phyloP scores from a whole-genome alignment of 2,329 filamentous ascomycete species.

The Fusarium lateritium region DNA sequence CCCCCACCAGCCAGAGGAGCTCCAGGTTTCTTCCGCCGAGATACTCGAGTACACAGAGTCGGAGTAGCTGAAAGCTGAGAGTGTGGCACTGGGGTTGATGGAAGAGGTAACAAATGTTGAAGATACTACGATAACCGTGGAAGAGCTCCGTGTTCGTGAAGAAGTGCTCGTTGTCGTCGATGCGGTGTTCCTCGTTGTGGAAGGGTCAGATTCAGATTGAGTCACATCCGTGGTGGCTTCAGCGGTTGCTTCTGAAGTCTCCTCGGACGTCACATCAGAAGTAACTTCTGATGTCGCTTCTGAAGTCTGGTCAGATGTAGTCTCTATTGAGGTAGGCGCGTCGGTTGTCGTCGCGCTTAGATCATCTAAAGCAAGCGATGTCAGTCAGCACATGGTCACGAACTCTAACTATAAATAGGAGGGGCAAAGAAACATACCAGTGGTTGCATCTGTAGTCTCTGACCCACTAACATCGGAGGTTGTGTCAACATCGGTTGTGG shows the following conservation, averaged over 20 bases:
- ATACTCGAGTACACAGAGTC: conserved; percentile 46
- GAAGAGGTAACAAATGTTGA: conserved; percentile 41
- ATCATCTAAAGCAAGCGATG: conserved; percentile 30
- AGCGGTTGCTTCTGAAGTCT: conserved; percentile 18
- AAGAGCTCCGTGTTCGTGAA: conserved; percentile 35
- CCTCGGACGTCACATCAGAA: conserved; percentile 22
- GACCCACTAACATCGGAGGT: conserved; percentile 35
- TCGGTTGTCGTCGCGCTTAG: conserved; percentile 39
- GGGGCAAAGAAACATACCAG: conserved; percentile 41
- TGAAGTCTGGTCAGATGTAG: conserved; percentile 31
- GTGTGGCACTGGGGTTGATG: conserved; percentile 23
- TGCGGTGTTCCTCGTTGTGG: conserved; percentile 23
- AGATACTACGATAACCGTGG: conserved; percentile 39
- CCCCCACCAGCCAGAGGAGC: conserved; percentile 40
- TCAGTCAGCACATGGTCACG: conserved; percentile 34
- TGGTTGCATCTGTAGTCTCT: conserved; percentile 37
- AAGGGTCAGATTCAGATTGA: conserved; percentile 19
- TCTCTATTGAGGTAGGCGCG: conserved; percentile 35
- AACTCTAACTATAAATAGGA: conserved; percentile 32
- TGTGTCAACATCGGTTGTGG: conserved; percentile 36
- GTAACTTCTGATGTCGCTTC: conserved; percentile 18
- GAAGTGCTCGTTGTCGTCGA: conserved; percentile 28
- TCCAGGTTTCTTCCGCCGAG: conserved; percentile 46
- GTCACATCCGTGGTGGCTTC: conserved; percentile 27
- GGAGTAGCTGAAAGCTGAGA: conserved; percentile 37